Evolutionary conservation across 495 filamentous ascomycete genomes (phyloP), one percentile per base, ranked within the genome.

Genomic region (Amniculicola lignicola): DNA sequence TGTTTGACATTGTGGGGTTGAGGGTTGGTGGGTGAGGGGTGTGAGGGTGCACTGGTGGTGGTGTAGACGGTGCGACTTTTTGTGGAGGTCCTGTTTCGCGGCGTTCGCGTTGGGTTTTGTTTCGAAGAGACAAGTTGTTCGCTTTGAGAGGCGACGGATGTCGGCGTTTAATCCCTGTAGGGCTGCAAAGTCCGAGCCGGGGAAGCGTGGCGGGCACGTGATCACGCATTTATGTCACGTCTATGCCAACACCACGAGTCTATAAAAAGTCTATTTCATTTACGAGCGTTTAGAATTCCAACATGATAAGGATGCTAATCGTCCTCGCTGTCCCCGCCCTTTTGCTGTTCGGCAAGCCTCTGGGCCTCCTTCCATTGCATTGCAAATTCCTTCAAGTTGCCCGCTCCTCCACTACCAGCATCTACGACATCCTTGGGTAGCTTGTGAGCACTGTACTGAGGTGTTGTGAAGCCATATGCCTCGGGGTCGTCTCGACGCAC

Each of bases 381-480:
- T 64, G 91, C 83, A 73, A 96, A 95, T 70, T 96, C 90, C 51
- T 83, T 79, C 77, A 97, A 81, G 0, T 80, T 80, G 7, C 80
- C 82, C 49, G 81, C 78, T 1, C 93, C 93, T 1, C 80, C 81
- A 44, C 85, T 66, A 40, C 88, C 86, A 1, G 93, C 93, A 65
- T 98, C 90, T 16, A 97, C 93, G 18, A 99, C 87, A 47, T 99
- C 93, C 68, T 81, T 87, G 5, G 93, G 93, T 58, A 99, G 67
- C 71, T 99, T 99, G 67, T 96, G 92, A 27, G 93, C 91, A 57
- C 89, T 94, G 67, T 94, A 97, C 69, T 92, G 88, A 14, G 89
- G 80, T 9, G 89, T 87, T 33, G 74, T 82, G 69, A 96, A 95
- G 27, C 81, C 81, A 64, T 90, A 96, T 0, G 89, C 88, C 58